phyloP scores from a whole-genome alignment of 306 rosid species.

The Elaeagnus macrophylla region DNA sequence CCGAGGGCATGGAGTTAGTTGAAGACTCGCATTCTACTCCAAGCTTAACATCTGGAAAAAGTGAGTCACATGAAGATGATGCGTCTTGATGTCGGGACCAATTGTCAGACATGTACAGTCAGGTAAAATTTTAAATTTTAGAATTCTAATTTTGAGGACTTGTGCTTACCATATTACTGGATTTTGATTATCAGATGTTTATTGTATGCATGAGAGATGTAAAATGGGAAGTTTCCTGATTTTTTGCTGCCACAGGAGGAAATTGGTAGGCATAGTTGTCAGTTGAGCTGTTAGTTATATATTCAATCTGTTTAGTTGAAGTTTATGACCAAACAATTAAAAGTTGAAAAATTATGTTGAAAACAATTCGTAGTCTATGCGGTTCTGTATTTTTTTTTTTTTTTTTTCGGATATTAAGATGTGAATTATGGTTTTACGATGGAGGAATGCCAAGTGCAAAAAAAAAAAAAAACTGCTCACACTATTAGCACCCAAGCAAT shows the following conservation, averaged over 20 bases:
- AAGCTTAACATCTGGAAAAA: slow-evolving; percentile 26
- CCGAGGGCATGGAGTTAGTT: slow-evolving; percentile 32
- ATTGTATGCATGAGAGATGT: slow-evolving; percentile 48
- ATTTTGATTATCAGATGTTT: slow-evolving; percentile 36
- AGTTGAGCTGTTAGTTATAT: slow-evolving; percentile 26
- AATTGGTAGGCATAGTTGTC: slow-evolving; percentile 47
- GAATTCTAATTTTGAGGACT: slow-evolving; percentile 42
- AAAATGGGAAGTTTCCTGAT: slow-evolving; percentile 38
- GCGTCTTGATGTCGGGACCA: slow-evolving; percentile 44
- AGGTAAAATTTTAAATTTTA: slow-evolving; percentile 54
- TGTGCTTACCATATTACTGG: slow-evolving; percentile 31
- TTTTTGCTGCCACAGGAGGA: slow-evolving; percentile 43
- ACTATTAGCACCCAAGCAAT: too few species aligned
- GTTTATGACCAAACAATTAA: slow-evolving; percentile 35
- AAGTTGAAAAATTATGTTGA: slow-evolving; percentile 32
- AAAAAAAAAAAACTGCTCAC: too few species aligned
- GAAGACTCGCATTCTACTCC: slow-evolving; percentile 35
- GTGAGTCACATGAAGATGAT: slow-evolving; percentile 36
- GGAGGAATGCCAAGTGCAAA: too few species aligned
- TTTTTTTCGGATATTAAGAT: too few species aligned
- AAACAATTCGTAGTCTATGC: slow-evolving; percentile 27
- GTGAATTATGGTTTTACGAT: too few species aligned
- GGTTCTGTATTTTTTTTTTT: slow-evolving; percentile 28
- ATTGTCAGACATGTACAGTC: slow-evolving; percentile 67
- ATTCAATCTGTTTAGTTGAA: slow-evolving; percentile 24